phyloP scores from a whole-genome alignment of 2,329 filamentous ascomycete species.

The Fusarium redolens region DNA sequence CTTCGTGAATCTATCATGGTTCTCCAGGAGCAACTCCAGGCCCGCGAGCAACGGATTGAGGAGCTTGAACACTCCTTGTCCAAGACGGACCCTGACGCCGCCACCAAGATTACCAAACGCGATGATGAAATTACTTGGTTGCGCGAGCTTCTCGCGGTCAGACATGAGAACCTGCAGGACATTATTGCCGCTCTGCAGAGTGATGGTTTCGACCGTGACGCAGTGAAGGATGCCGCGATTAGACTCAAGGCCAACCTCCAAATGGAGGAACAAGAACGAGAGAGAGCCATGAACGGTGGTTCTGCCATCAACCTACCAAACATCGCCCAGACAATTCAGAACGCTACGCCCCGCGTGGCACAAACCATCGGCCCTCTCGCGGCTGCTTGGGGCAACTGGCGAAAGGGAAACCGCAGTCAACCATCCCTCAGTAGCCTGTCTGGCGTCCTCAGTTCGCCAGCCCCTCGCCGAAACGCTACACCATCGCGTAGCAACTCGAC shows the following conservation, averaged over 20 bases:
- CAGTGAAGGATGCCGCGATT: conserved; percentile 90
- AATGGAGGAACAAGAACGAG: conserved; percentile 97
- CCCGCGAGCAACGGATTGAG: conserved; percentile 91
- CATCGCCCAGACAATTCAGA: conserved; percentile 80
- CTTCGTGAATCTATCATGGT: conserved; percentile 96
- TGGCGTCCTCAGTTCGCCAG: conserved; percentile 58
- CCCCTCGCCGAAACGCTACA: conserved; percentile 59
- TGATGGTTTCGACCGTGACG: conserved; percentile 79
- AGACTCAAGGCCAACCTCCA: conserved; percentile 93
- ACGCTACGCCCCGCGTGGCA: conserved; percentile 83
- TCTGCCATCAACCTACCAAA: conserved; percentile 77
- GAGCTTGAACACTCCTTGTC: conserved; percentile 79
- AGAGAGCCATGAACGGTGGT: conserved; percentile 80
- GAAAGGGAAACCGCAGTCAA: conserved; percentile 73
- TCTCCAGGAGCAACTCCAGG: conserved; percentile 94
- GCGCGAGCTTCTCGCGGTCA: conserved; percentile 89
- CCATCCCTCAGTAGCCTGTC: conserved; percentile 61
- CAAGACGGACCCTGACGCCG: conserved; percentile 79
- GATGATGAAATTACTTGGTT: conserved; percentile 97
- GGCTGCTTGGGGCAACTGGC: conserved; percentile 98
- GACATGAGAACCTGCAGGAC: conserved; percentile 91
- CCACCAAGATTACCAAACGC: conserved; percentile 86
- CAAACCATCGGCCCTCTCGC: conserved; percentile 80
- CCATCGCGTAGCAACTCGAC: conserved; percentile 68
- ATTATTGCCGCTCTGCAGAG: conserved; percentile 84